Percentiles rank a stretch among this genome's conserved stretches.
Conservation (phyloP, 2,329 filamentous ascomycete species). For the Claviceps citrina region DNA sequence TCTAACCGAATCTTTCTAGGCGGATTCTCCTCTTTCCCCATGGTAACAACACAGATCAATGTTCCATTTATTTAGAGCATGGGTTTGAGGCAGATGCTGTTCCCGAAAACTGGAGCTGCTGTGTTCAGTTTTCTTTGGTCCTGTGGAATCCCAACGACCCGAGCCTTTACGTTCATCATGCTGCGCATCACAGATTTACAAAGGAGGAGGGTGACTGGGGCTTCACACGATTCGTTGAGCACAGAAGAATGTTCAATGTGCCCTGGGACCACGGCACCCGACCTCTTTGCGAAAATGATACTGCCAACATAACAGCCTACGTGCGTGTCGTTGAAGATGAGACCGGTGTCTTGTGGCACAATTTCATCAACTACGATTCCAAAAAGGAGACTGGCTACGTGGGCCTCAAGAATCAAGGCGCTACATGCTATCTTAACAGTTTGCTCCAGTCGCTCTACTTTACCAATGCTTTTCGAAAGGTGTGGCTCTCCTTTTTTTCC, state of each 20-base stretch:
- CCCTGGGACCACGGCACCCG: constrained; percentile 55
- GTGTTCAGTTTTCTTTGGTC: constrained; percentile 87
- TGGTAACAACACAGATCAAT: constrained; percentile 86
- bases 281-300: constrained; percentile 63
- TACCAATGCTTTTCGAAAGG: constrained; percentile 86
- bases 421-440: constrained; percentile 78
- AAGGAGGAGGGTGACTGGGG: constrained; percentile 97
- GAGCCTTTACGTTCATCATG: constrained; percentile 64
- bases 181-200: constrained; percentile 89
- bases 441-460: constrained; percentile 74
- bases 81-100: constrained; percentile 62
- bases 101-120: constrained; percentile 90
- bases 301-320: constrained; percentile 68
- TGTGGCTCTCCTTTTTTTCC: constrained; percentile 17
- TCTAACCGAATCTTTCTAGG: constrained; percentile 31
- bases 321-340: constrained; percentile 72
- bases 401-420: constrained; percentile 89
- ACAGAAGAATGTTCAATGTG: constrained; percentile 67
- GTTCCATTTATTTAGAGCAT: constrained; percentile 92
- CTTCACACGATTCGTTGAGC: constrained; percentile 89
- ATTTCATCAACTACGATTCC: constrained; percentile 91
- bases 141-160: constrained; percentile 91
- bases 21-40: constrained; percentile 89
- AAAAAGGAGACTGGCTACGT: constrained; percentile 98
- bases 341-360: constrained; percentile 80